Conservation (phyloP, 177 flowering plant species). For the Vitis hybrid region DNA sequence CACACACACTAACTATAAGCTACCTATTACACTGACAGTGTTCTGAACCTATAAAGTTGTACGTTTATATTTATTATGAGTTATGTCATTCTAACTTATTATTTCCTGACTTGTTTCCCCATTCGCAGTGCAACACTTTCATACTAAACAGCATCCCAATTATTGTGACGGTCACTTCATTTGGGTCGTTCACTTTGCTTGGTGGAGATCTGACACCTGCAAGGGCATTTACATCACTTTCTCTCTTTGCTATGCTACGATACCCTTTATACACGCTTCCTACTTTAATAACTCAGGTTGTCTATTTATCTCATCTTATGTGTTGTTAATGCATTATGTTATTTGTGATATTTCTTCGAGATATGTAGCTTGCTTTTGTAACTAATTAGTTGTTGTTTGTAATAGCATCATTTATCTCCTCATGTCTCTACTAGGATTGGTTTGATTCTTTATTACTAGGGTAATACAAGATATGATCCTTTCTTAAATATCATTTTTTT, state of each 20-base stretch:
- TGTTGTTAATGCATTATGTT: not conserved
- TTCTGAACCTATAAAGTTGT: too few relatives aligned
- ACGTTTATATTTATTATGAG: not conserved
- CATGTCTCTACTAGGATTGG: too few relatives aligned
- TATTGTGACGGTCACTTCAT: constrained; percentile 64
- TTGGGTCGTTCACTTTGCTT: constrained; percentile 62
- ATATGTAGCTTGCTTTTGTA: too few relatives aligned
- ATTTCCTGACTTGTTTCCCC: not conserved
- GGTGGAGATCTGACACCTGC: constrained; percentile 80
- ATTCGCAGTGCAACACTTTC: constrained; percentile 60
- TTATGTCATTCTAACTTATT: not conserved
- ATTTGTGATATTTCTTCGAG: too few relatives aligned
- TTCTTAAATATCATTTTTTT: too few relatives aligned
- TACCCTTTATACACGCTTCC: constrained; percentile 71
- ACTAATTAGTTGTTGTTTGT: too few relatives aligned
- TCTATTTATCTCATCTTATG: constrained; percentile 9
- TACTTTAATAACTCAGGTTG: constrained; percentile 69
- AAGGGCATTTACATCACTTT: constrained; percentile 71
- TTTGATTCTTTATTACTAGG: too few relatives aligned
- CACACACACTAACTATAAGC: too few relatives aligned
- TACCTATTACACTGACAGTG: too few relatives aligned
- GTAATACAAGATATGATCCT: too few relatives aligned
- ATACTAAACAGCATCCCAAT: constrained; percentile 69
- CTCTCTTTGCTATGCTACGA: constrained; percentile 64
- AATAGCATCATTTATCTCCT: too few relatives aligned